A percentile compares a stretch with the other conserved stretches of the same genome.
Evolutionary conservation across 2,329 filamentous ascomycete species (phyloP).

Genomic region (Cucurbitaria berberidis): DNA sequence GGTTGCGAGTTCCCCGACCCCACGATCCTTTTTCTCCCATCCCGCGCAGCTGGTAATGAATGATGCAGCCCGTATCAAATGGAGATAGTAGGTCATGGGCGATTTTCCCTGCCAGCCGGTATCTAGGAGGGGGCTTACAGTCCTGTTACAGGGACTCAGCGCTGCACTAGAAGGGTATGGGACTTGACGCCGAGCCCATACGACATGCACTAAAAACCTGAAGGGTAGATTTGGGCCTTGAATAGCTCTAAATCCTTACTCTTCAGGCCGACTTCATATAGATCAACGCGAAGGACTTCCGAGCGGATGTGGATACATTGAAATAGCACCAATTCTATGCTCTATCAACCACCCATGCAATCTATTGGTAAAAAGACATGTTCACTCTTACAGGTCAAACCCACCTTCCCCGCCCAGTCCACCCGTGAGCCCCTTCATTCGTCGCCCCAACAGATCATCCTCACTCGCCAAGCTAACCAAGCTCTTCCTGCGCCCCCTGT

Average conservation of each 20-base stretch:
- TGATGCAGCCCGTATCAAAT: conserved; percentile 1
- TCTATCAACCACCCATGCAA: too few species aligned
- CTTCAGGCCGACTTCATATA: too few species aligned
- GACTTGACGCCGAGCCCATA: not conserved
- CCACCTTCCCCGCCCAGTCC: conserved; percentile 43
- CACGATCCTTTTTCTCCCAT: not conserved
- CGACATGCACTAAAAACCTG: too few species aligned
- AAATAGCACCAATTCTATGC: too few species aligned
- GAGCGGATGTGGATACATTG: too few species aligned
- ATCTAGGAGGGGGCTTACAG: not conserved
- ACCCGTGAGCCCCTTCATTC: conserved; percentile 57
- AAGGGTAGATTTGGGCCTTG: too few species aligned
- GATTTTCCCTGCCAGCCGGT: not conserved
- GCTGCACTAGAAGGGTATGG: not conserved
- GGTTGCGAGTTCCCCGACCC: not conserved
- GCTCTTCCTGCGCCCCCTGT: conserved; percentile 48
- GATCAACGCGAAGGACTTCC: too few species aligned
- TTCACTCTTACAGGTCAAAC: conserved; percentile 3
- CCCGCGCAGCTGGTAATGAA: not conserved
- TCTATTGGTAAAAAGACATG: too few species aligned
- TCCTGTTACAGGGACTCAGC: not conserved
- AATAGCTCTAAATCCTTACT: too few species aligned
- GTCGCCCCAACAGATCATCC: conserved; percentile 55
- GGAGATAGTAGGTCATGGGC: not conserved
- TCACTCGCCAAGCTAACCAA: conserved; percentile 55